phyloP scores from a whole-genome alignment of 306 rosid genomes.

The Sicyos baderoa region DNA sequence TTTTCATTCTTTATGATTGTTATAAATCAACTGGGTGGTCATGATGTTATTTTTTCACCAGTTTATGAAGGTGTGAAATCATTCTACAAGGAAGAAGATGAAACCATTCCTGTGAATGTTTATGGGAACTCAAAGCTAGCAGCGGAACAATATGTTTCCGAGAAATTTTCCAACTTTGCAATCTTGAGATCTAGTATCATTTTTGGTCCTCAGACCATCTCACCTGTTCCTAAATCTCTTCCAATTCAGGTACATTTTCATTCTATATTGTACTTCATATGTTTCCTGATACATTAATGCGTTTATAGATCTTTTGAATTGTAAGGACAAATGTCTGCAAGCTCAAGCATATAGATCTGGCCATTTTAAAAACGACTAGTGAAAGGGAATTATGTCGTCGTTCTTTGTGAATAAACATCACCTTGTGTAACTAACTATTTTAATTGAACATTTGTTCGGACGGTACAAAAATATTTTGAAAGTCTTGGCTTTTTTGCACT shows the following conservation, averaged over 20 bases:
- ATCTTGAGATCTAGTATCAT: conserved; percentile 93
- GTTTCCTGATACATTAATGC: not conserved
- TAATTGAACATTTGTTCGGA: not conserved
- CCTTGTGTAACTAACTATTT: not conserved
- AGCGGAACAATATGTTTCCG: conserved; percentile 63
- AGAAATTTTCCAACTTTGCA: conserved; percentile 57
- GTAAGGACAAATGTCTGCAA: not conserved
- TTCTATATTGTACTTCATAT: conserved; percentile 2
- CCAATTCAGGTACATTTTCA: conserved; percentile 62
- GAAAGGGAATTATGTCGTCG: not conserved
- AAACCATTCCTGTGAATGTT: conserved; percentile 55
- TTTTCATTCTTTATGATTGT: not conserved
- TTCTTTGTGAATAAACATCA: not conserved
- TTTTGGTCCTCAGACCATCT: conserved; percentile 75
- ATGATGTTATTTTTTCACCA: conserved; percentile 30
- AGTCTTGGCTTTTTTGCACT: not conserved
- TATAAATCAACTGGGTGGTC: conserved; percentile 11
- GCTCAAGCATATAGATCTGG: not conserved
- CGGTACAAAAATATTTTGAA: not conserved
- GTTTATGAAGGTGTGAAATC: conserved; percentile 86
- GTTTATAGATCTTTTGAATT: not conserved
- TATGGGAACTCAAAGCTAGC: conserved; percentile 81
- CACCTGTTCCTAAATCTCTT: conserved; percentile 86
- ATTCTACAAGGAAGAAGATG: conserved; percentile 82
- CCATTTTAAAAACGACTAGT: not conserved